Evolutionary conservation across 2,329 filamentous ascomycete genomes (phyloP).

Genomic region (Trichoderma koningii): DNA sequence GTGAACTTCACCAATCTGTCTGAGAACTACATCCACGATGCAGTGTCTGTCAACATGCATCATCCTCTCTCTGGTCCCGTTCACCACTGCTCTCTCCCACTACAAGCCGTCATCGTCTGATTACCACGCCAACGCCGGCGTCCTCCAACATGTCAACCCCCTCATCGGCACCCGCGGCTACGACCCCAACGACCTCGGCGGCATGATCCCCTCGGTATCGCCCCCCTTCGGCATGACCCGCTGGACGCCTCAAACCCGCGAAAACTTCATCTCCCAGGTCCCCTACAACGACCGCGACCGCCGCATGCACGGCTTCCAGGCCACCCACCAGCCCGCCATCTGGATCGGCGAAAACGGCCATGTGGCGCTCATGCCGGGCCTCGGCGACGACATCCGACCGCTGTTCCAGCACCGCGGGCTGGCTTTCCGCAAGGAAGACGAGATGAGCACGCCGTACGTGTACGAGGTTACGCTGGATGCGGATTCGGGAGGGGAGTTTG

Average conservation of each 20-base stretch:
- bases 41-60: neutral
- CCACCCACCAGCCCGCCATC: constrained; percentile 54
- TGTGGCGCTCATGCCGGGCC: constrained; percentile 46
- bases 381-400: constrained; percentile 36
- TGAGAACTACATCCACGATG: neutral
- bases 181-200: constrained; percentile 40
- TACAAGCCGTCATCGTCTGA: neutral
- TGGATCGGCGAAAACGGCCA: constrained; percentile 55
- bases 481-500: constrained; percentile 37
- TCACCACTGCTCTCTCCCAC: neutral
- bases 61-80: neutral
- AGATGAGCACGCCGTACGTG: constrained; percentile 48
- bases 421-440: constrained; percentile 46
- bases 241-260: constrained; percentile 52
- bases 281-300: constrained; percentile 49
- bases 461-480: constrained; percentile 49
- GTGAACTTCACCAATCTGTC: neutral
- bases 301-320: constrained; percentile 52
- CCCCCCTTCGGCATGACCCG: constrained; percentile 52
- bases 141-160: constrained; percentile 40
- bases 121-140: constrained; percentile 38
- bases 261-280: constrained; percentile 53
- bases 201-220: constrained; percentile 44
- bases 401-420: constrained; percentile 47
- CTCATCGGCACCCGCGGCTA: constrained; percentile 40